These are phyloP conservation scores for Sporobolomyces pararoseus DNA, from an alignment of 768 basidiomycete genomes.

Conservation along the genomic window DNA sequence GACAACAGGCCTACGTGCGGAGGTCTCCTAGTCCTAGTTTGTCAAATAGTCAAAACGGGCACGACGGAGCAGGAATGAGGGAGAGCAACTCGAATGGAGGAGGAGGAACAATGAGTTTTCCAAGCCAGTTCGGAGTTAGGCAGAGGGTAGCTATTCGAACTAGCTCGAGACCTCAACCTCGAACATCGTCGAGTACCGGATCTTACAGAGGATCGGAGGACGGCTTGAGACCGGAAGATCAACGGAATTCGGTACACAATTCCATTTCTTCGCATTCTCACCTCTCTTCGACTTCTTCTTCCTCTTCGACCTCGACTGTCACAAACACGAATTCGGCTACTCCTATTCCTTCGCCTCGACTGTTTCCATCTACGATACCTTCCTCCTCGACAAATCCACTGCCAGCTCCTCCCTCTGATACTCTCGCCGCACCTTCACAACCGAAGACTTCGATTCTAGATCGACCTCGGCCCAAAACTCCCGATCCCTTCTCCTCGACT, in stretches of 20 bases:
- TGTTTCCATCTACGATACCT: neutral
- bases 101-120: conserved; percentile 16
- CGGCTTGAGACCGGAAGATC: neutral
- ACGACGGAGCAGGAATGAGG: neutral
- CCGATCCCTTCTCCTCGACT: conserved; percentile 6
- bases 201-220: neutral
- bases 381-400: neutral
- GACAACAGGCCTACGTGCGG: conserved; percentile 25
- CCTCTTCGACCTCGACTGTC: neutral
- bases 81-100: neutral
- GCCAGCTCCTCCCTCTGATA: neutral
- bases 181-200: neutral
- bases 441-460: conserved; percentile 15
- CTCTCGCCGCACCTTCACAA: neutral
- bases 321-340: neutral
- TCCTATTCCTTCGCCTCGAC: neutral
- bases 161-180: conserved; percentile 9
- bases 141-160: conserved; percentile 28
- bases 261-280: conserved; percentile 1
- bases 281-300: neutral
- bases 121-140: conserved; percentile 25
- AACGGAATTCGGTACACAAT: neutral
- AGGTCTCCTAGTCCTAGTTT: neutral
- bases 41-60: neutral
- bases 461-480: conserved; percentile 20